phyloP scores from a whole-genome alignment of 2,329 filamentous ascomycete species.

The Sporothrix inflata region DNA sequence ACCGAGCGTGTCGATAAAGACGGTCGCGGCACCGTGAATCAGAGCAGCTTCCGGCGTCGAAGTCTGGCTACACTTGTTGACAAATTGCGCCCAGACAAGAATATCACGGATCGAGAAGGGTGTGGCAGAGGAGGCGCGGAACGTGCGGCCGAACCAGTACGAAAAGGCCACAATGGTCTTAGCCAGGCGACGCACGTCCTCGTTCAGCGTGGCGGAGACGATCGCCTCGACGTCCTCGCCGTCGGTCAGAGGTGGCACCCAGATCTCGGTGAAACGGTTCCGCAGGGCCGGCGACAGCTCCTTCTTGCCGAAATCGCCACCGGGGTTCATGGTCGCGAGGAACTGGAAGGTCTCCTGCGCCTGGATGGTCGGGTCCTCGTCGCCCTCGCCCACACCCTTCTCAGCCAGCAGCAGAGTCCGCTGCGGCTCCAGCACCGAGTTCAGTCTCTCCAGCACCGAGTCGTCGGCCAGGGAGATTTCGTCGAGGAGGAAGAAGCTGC shows the following conservation, averaged over 20 bases:
- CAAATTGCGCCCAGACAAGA: constrained; percentile 89
- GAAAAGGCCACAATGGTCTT: constrained; percentile 81
- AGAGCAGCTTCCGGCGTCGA: constrained; percentile 47
- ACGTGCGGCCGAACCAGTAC: constrained; percentile 86
- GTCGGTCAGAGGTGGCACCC: constrained; percentile 88
- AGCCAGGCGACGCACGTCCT: constrained; percentile 53
- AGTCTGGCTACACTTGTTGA: constrained; percentile 65
- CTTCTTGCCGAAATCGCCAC: constrained; percentile 97
- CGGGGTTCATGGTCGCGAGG: constrained; percentile 98
- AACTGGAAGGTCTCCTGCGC: constrained; percentile 87
- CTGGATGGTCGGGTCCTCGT: constrained; percentile 74
- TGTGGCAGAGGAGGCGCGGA: constrained; percentile 73
- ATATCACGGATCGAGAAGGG: constrained; percentile 90
- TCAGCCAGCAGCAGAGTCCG: constrained; percentile 88
- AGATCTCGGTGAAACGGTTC: constrained; percentile 98
- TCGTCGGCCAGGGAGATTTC: constrained; percentile 98
- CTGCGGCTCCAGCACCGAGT: constrained; percentile 91
- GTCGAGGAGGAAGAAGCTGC: constrained; percentile 89
- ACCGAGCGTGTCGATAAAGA: constrained; percentile 93
- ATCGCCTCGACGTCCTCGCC: constrained; percentile 87
- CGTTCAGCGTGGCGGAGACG: constrained; percentile 71
- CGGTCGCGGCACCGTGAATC: constrained; percentile 88
- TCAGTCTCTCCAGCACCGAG: constrained; percentile 92
- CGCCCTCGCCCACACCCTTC: constrained; percentile 73
- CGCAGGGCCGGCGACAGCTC: constrained; percentile 92